phyloP scores from a whole-genome alignment of 106 monocot genomes.

The Allium fistulosum region DNA sequence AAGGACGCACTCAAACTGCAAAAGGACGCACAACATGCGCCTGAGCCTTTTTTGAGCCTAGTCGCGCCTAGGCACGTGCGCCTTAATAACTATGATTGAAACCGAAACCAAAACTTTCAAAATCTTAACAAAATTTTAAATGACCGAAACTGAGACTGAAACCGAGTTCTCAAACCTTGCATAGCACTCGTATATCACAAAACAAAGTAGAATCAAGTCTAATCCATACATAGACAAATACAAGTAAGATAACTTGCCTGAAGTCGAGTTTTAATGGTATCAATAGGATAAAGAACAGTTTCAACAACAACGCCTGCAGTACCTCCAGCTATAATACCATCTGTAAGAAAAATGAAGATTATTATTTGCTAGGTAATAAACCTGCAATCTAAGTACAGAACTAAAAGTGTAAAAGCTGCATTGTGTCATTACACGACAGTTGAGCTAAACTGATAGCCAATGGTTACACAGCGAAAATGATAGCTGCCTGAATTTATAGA shows the following conservation, averaged over 20 bases:
- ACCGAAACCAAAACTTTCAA: too few species aligned
- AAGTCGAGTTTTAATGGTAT: constrained; percentile 96
- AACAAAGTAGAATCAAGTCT: too few species aligned
- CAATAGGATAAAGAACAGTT: constrained; percentile 86
- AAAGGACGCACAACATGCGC: too few species aligned
- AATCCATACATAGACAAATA: too few species aligned
- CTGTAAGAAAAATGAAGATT: constrained; percentile 19
- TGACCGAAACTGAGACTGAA: too few species aligned
- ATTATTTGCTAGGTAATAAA: not conserved
- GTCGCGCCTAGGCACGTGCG: too few species aligned
- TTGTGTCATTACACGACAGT: not conserved
- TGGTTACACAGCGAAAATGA: not conserved
- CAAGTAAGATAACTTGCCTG: constrained; percentile 42
- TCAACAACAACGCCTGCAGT: constrained; percentile 93
- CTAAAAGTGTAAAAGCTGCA: not conserved
- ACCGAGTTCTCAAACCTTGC: too few species aligned
- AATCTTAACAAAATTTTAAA: too few species aligned
- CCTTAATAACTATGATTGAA: too few species aligned
- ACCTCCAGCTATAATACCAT: constrained; percentile 93
- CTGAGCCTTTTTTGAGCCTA: too few species aligned
- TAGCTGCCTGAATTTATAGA: not conserved
- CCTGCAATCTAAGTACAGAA: not conserved
- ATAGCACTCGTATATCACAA: too few species aligned
- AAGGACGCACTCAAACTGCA: too few species aligned
- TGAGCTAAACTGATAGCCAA: not conserved